phyloP scores from a whole-genome alignment of 805 yeast genomes.

The Candida boidinii region DNA sequence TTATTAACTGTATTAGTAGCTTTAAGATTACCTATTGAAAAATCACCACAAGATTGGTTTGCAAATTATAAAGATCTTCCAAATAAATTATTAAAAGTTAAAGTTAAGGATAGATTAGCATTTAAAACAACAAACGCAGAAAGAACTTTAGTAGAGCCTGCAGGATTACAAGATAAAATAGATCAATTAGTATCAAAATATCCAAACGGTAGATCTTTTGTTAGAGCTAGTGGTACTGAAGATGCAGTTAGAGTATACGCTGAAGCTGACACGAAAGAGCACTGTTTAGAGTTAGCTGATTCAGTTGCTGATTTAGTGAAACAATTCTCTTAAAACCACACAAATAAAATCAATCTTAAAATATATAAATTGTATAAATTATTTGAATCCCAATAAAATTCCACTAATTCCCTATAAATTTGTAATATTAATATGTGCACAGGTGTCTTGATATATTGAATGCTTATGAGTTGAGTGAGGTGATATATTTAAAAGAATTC shows the following conservation, averaged over 20 bases:
- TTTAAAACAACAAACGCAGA: constrained; percentile 91
- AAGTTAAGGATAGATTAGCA: constrained; percentile 70
- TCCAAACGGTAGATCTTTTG: constrained; percentile 73
- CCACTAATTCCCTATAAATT: neutral
- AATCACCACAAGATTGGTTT: constrained; percentile 65
- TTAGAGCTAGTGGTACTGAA: constrained; percentile 96
- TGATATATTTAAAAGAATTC: no score
- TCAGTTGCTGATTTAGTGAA: constrained; percentile 30
- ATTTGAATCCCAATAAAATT: neutral
- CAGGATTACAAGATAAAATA: constrained; percentile 65
- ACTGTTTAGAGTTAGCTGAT: constrained; percentile 37
- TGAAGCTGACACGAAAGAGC: constrained; percentile 56
- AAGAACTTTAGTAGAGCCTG: constrained; percentile 67
- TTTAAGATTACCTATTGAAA: constrained; percentile 30
- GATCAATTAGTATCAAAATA: constrained; percentile 54
- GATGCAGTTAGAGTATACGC: constrained; percentile 95
- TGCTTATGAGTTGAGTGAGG: no score
- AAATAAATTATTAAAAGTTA: constrained; percentile 70
- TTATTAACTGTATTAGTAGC: constrained; percentile 69
- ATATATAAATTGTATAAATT: neutral
- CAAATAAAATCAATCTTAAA: neutral
- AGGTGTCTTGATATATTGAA: neutral
- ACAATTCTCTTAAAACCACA: constrained; percentile 2
- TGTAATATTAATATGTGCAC: neutral
- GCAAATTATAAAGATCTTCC: constrained; percentile 76